Evolutionary conservation across 139 green algal species (phyloP).

Genomic region (Trebouxia sp.): DNA sequence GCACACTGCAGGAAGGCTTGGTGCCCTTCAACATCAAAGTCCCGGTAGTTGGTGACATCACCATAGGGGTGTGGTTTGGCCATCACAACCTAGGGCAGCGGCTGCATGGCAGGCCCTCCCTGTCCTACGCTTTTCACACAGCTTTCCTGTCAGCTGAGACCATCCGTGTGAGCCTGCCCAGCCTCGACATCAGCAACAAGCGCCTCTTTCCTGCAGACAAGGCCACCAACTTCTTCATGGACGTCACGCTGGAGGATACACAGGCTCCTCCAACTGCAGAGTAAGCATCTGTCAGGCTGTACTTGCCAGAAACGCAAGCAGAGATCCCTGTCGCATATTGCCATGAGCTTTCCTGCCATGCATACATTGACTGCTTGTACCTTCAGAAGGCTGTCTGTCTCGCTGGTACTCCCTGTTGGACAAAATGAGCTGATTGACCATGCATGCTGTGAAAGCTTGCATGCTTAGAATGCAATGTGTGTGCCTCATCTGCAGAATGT

Average conservation of each 20-base stretch:
- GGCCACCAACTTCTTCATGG: conserved; percentile 40
- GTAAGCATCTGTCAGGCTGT: too few relatives aligned
- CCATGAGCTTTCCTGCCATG: too few relatives aligned
- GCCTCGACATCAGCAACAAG: conserved; percentile 32
- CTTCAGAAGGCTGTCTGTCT: too few relatives aligned
- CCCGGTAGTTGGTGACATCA: conserved; percentile 35
- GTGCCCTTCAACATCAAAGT: conserved; percentile 37
- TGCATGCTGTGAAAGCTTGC: too few relatives aligned
- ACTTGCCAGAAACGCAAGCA: too few relatives aligned
- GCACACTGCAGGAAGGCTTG: conserved; percentile 31
- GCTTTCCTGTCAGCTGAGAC: conserved; percentile 27
- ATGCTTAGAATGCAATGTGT: too few relatives aligned
- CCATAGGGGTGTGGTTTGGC: conserved; percentile 43
- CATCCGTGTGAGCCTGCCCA: conserved; percentile 30
- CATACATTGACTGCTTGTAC: too few relatives aligned
- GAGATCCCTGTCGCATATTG: too few relatives aligned
- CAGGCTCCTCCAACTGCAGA: background rate
- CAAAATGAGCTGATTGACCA: too few relatives aligned
- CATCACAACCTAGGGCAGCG: conserved; percentile 34
- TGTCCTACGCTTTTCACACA: conserved; percentile 43
- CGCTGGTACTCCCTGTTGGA: too few relatives aligned
- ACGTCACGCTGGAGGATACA: conserved; percentile 35
- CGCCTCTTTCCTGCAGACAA: conserved; percentile 8
- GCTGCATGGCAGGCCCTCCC: conserved; percentile 29
- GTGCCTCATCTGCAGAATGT: too few relatives aligned